These are phyloP conservation scores for Chlamydomonas eustigma DNA, from an alignment of 139 green algal species.

Conservation along the genomic window DNA sequence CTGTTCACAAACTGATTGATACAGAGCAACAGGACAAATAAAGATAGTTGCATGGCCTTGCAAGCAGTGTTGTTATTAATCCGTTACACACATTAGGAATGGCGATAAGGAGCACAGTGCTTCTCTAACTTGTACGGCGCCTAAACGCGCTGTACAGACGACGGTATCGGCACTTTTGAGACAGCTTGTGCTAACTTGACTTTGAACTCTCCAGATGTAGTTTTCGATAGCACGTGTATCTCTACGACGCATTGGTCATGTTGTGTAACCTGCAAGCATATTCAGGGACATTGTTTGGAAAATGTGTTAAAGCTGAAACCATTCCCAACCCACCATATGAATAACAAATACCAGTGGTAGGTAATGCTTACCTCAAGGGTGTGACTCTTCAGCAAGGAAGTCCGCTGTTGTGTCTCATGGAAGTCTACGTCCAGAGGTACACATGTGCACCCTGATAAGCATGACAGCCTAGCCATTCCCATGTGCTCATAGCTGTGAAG, in stretches of 20 bases:
- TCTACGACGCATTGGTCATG: not conserved
- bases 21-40: too few relatives aligned
- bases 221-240: not conserved
- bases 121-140: too few relatives aligned
- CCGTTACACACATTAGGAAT: too few relatives aligned
- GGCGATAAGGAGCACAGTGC: too few relatives aligned
- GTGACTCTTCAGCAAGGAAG: not conserved
- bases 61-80: too few relatives aligned
- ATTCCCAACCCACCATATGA: not conserved
- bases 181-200: not conserved
- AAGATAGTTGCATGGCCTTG: too few relatives aligned
- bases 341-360: not conserved
- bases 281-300: not conserved
- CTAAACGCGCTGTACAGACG: too few relatives aligned
- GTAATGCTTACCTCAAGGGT: not conserved
- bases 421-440: not conserved
- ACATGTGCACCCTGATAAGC: not conserved
- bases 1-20: too few relatives aligned
- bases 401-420: not conserved
- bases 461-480: not conserved
- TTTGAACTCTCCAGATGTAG: not conserved
- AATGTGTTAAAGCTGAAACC: not conserved
- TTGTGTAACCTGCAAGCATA: not conserved
- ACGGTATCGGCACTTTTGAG: not conserved
- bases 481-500: constrained; percentile 3